Evolutionary conservation across 2,329 filamentous ascomycete species (phyloP), one percentile per base, ranked within the genome.

Genomic region (Aureobasidium sp.): DNA sequence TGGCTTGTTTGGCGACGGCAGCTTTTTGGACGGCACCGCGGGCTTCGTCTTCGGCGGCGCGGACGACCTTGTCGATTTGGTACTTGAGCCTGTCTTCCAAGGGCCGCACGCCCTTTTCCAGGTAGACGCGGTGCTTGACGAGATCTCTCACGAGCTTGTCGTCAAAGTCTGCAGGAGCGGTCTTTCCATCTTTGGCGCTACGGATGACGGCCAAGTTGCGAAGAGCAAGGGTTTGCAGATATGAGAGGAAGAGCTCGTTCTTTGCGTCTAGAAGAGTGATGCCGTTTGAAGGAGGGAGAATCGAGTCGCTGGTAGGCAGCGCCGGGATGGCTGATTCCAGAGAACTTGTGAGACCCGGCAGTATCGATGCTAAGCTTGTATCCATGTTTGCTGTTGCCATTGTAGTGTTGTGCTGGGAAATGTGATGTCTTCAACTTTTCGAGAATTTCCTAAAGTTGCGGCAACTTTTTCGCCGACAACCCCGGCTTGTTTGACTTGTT

Each of bases 261-360:
- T 99, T 99, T 66, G 90, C 86, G 72, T 97, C 91, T 69, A 99
- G 86, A 1, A 99, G 85, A 0, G 94, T 97, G 62, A 99, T 94
- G 71, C 94, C 93, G 69, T 96, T 86, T 66, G 87, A 81, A 1
- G 89, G 87, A n/a, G 89, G 84, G 53, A 88, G 78, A 63, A 95
- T 83, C 15, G 79, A 74, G n/a, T 80, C 72, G 21, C 85, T 72
- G 52, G 83, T 83, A 0, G 87, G 84, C 25, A 80, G 65, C 11
- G 70, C 72, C 53, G 73, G 68, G 10, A 71, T 68, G 0, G 87
- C 81, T 6, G 87, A 85, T 63, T 91, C 85, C 49, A 87, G 80
- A 0, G 89, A 85, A 0, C 86, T 81, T 0, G 80, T 79, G 21
- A 81, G 74, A 47, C 70, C 75, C 32, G 71, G 67, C 13, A 80